Evolutionary conservation across 2,329 filamentous ascomycete species (phyloP).

Genomic region (Trichoderma arundinaceum): DNA sequence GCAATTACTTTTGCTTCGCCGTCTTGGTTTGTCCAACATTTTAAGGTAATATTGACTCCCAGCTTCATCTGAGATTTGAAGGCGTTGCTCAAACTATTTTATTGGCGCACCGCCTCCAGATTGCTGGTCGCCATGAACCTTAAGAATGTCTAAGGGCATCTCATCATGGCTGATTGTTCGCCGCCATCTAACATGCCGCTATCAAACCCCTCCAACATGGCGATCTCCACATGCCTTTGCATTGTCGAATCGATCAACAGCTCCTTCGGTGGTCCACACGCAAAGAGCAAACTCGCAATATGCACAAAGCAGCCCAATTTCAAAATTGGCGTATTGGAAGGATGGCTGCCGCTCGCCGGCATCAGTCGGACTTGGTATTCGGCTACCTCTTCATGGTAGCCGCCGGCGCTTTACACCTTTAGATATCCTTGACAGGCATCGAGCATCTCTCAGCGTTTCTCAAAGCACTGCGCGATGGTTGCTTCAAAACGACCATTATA

Average conservation of each 20-base stretch:
- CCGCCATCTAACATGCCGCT: constrained; percentile 43
- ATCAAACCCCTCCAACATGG: constrained; percentile 27
- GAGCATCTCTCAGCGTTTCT: background rate
- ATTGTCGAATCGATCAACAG: constrained; percentile 22
- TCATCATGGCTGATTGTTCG: constrained; percentile 46
- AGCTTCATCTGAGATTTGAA: constrained; percentile 1
- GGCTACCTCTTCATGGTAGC: background rate
- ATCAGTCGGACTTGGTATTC: constrained; percentile 10
- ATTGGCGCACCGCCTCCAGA: constrained; percentile 29
- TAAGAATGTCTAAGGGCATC: constrained; percentile 50
- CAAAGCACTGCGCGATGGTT: constrained; percentile 4
- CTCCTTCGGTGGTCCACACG: constrained; percentile 6
- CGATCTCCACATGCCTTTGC: constrained; percentile 11
- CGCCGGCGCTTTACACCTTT: constrained; percentile 6
- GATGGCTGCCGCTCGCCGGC: background rate
- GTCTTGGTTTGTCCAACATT: constrained; percentile 32
- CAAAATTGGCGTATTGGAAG: background rate
- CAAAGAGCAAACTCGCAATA: background rate
- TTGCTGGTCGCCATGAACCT: constrained; percentile 46
- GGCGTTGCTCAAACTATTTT: constrained; percentile 8
- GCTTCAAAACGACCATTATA: constrained; percentile 19
- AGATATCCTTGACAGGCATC: constrained; percentile 13
- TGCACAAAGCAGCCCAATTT: background rate
- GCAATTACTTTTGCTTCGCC: constrained; percentile 40
- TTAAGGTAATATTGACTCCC: constrained; percentile 18